Evolutionary conservation across 257 asterid species (phyloP), one percentile per base, ranked within the genome.

Genomic region (Parsonsia alboflavescens): DNA sequence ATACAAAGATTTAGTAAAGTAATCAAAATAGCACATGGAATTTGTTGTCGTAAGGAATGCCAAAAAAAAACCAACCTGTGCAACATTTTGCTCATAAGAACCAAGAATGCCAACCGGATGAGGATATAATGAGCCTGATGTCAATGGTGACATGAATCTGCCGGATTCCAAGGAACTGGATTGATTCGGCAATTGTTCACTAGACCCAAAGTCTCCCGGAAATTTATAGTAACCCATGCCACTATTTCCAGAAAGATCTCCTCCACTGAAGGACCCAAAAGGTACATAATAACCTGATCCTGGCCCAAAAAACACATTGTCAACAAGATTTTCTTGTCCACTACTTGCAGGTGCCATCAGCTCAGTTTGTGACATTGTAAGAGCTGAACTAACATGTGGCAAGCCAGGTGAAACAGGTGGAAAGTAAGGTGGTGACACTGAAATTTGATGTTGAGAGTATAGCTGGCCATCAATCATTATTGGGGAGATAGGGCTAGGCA

Each of bases 401-500:
- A 89, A 89, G 68, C 97, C 96, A 68, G 98, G 98, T 69, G 99
- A 95, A 83, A 94, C 80, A 39, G 98, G 89, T 19, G 89, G 96
- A 74, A 85, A 93, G 81, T 89, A 92, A 53, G 93, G 73, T 21
- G 96, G 96, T 48, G 87, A 80, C 66, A 85, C 88, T 17, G 96
- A 90, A 82, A 92, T 85, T 74, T 92, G 99, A 79, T 92, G 97
- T 19, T 96, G 93, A 68, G 97, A 89, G 79, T 87, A 92, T 78
- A 95, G 89, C 89, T 92, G 99, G 68, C 98, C 96, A 73, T 95
- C 99, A 67, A 95, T 80, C 96, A 92, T 86, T 80, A 92, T 84
- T 58, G 98, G 92, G 70, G 99, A 90, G 16, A 92, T 80, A 62
- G 97, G 94, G 83, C 93, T 86, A 39, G 96, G 88, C 59, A 93